Base-by-base conservation (phyloP, 345 rosid species). In the Aquilaria sinensis region DNA sequence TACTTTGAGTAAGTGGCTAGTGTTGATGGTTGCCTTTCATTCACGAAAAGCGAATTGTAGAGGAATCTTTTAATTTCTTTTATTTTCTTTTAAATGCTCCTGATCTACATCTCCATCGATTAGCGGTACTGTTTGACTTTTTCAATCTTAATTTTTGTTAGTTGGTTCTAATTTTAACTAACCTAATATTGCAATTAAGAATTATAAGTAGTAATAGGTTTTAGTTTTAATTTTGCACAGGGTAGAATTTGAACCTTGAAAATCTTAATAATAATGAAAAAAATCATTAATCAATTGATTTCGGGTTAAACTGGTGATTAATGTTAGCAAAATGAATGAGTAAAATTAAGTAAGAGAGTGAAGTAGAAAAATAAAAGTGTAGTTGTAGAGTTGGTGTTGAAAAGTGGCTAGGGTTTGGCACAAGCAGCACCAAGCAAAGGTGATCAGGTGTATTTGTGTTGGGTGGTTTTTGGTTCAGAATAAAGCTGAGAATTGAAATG, bases 1-100 rank as follows among this genome's bases (percentile, higher is more conserved):
- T 75, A 82, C 86, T 81, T 92, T 74, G 95, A 89, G 92, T 82
- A 71, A 86, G 94, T 86, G 90, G 94, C 72, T 80, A 80, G 82
- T 78, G 87, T 74, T 73, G 72, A 79, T 76, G 84, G 89, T 89
- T 84, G 96, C 89, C 93, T 82, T 81, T 71, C 77, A 73, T 87
- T 87, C 96, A 89, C 96, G 93, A 83, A 89, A 92, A 92, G 96
- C 65, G 77, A 81, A 73, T 75, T 88, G 81, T 72, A 74, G 70
- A 62, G 74, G 83, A 85, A 80, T 87, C 86, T 83, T 74, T 74
- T 70, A 51, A 57, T 70, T 60, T 43, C 48, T 10, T 46, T 48
- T 63, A 57, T 68, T 53, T 52, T 64, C 6, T 10, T 66, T 51
- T 9, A 16, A 37, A 47, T 31, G 10, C 23, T 33, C 63, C 8